Conservation (phyloP, 768 basidiomycete genomes). For the Boletus bicolor region DNA sequence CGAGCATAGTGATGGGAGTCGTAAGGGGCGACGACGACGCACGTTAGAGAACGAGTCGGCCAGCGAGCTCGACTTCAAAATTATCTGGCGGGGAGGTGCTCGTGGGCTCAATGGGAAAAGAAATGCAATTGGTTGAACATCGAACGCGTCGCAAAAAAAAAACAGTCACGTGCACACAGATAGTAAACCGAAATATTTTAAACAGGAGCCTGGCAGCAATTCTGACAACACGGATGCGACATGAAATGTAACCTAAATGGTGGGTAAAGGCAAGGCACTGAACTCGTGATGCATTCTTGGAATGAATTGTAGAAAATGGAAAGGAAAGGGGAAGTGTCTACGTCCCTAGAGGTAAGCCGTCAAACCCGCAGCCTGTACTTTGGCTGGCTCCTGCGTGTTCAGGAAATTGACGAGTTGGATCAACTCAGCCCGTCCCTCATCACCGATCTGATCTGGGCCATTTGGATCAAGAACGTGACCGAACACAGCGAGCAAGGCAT, state of each 20-base stretch:
- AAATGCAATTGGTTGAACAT: slow-evolving; percentile 15
- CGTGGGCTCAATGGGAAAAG: slow-evolving; percentile 3
- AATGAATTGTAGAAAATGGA: not conserved
- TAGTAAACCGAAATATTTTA: slow-evolving; percentile 11
- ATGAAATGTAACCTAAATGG: slow-evolving; percentile 22
- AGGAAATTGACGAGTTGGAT: slow-evolving; percentile 70
- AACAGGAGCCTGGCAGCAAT: not conserved
- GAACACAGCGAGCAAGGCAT: slow-evolving; percentile 76
- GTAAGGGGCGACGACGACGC: slow-evolving; percentile 42
- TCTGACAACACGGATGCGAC: slow-evolving; percentile 12
- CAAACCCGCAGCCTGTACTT: slow-evolving; percentile 80
- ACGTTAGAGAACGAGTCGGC: slow-evolving; percentile 47
- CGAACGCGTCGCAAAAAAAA: slow-evolving; percentile 12
- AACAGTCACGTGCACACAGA: slow-evolving; percentile 28
- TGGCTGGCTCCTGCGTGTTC: slow-evolving; percentile 70
- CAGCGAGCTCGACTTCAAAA: slow-evolving; percentile 49
- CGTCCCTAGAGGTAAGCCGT: slow-evolving; percentile 46
- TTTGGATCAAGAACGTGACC: slow-evolving; percentile 77
- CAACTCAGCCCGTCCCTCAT: slow-evolving; percentile 74
- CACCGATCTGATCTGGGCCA: slow-evolving; percentile 70
- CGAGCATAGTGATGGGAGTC: slow-evolving; percentile 59
- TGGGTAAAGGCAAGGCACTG: slow-evolving; percentile 4
- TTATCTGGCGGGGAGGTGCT: slow-evolving; percentile 7
- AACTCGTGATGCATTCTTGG: not conserved
- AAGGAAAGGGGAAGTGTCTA: slow-evolving; percentile 21